Evolutionary conservation across 257 asterid genomes (phyloP).

Genomic region (Solanum corneliomulleri): DNA sequence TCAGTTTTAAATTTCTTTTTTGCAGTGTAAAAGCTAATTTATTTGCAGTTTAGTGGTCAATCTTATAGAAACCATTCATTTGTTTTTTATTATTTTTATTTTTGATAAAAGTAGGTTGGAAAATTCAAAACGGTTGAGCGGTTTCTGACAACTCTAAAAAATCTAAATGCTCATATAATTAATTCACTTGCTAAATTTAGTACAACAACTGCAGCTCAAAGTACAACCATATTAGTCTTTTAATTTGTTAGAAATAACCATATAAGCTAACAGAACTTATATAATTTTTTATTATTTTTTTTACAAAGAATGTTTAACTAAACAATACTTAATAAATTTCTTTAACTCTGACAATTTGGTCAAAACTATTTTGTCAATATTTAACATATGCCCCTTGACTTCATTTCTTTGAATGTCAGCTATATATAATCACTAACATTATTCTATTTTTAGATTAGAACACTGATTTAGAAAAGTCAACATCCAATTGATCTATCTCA

Average conservation of each 20-base stretch:
- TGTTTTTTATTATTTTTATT: not conserved
- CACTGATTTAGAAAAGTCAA: not conserved
- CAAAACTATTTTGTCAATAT: not conserved
- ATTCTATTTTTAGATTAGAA: not conserved
- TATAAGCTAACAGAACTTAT: not conserved
- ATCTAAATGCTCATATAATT: not conserved
- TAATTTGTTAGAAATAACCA: not conserved
- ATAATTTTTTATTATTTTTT: not conserved
- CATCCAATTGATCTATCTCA: not conserved
- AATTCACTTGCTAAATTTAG: not conserved
- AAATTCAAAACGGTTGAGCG: constrained; percentile 51
- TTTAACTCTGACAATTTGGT: not conserved
- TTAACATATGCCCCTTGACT: not conserved
- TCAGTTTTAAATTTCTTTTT: constrained; percentile 4
- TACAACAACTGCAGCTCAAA: not conserved
- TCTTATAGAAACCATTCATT: not conserved
- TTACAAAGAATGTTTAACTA: not conserved
- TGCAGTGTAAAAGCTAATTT: constrained; percentile 19
- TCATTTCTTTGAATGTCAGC: not conserved
- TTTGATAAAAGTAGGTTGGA: constrained; percentile 1
- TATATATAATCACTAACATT: not conserved
- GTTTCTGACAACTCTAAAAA: constrained; percentile 25
- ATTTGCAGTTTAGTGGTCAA: not conserved
- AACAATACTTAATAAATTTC: not conserved
- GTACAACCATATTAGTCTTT: not conserved